These are phyloP conservation scores for Trapa incisa DNA, from an alignment of 345 rosid species.

Conservation along the genomic window DNA sequence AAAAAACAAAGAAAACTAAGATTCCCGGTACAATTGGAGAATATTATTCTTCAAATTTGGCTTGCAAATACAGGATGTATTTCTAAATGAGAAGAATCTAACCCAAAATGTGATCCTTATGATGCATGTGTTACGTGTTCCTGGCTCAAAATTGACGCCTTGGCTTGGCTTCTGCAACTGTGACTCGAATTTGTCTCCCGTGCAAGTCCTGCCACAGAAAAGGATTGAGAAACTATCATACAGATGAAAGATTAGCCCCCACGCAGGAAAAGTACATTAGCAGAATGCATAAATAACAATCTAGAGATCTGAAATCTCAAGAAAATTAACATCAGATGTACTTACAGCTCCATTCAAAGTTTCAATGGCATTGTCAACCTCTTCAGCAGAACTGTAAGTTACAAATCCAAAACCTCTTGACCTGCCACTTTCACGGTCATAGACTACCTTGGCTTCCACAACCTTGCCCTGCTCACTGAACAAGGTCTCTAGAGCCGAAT, in stretches of 20 bases:
- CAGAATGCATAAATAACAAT: neutral
- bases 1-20: neutral
- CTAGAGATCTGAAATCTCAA: neutral
- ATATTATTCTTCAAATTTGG: neutral
- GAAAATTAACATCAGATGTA: conserved; percentile 3
- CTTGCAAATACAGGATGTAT: neutral
- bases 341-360: conserved; percentile 79
- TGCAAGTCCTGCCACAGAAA: conserved; percentile 54
- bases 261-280: conserved; percentile 32
- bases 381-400: conserved; percentile 62
- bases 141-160: conserved; percentile 58
- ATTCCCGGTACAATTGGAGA: neutral
- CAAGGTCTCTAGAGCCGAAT: conserved; percentile 63
- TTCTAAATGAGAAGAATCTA: neutral
- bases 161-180: conserved; percentile 78
- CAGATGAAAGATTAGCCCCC: conserved; percentile 50
- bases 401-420: conserved; percentile 98
- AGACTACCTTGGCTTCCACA: conserved; percentile 82
- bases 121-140: neutral
- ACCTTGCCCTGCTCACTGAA: conserved; percentile 84
- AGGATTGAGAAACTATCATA: neutral
- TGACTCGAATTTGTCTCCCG: conserved; percentile 80
- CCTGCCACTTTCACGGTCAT: conserved; percentile 86
- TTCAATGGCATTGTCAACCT: conserved; percentile 58
- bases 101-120: neutral